These are phyloP conservation scores for Fragaria nilgerrensis DNA, from an alignment of 306 rosid species.

Conservation along the genomic window DNA sequence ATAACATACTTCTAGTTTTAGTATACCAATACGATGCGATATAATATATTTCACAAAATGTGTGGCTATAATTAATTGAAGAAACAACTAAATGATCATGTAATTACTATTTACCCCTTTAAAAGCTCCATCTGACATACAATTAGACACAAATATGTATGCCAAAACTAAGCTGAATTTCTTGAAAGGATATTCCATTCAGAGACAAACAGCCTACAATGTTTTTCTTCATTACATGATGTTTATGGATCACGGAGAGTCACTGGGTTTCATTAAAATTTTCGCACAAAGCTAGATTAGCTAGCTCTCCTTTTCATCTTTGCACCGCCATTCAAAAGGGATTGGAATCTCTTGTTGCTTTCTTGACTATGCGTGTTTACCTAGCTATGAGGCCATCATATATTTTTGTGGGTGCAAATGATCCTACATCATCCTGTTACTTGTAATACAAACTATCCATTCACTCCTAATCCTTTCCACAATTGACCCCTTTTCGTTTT, in stretches of 20 bases:
- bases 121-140: too few relatives aligned
- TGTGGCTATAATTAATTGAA: too few relatives aligned
- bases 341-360: slow-evolving; percentile 26
- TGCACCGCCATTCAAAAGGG: slow-evolving; percentile 14
- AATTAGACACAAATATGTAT: too few relatives aligned
- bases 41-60: too few relatives aligned
- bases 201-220: slow-evolving; percentile 10
- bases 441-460: slow-evolving; percentile 7
- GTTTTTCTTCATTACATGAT: neutral
- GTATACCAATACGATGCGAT: too few relatives aligned
- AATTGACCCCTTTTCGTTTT: neutral
- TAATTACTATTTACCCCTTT: too few relatives aligned
- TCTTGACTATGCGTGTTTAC: slow-evolving; percentile 22
- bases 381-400: neutral
- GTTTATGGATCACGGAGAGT: neutral
- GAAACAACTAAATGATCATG: too few relatives aligned
- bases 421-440: neutral
- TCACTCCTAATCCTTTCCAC: neutral
- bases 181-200: neutral
- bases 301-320: neutral
- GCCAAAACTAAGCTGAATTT: neutral
- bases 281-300: neutral
- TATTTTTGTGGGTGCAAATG: slow-evolving; percentile 1
- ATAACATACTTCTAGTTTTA: too few relatives aligned
- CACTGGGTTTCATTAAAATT: slow-evolving; percentile 12